These are phyloP conservation scores for Diplosphaera chodatii DNA, from an alignment of 139 green algal genomes.

Conservation along the genomic window DNA sequence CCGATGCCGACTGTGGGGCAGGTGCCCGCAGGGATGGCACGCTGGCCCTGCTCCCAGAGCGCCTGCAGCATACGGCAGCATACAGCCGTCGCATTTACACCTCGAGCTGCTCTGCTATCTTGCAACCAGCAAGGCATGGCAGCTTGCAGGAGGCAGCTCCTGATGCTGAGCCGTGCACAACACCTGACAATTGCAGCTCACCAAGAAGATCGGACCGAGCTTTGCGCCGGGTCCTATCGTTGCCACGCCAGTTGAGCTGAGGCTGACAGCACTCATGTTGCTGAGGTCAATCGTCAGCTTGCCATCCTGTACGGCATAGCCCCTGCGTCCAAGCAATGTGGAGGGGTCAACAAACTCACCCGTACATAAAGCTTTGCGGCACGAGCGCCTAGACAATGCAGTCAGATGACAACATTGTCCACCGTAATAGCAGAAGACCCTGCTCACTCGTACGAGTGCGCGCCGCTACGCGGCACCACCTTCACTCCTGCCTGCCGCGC, in stretches of 20 bases:
- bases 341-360: not conserved
- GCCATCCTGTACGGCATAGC: not conserved
- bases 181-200: not conserved
- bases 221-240: not conserved
- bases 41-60: not conserved
- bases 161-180: too few relatives aligned
- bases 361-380: not conserved
- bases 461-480: not conserved
- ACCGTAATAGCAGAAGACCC: too few relatives aligned
- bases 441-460: not conserved
- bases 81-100: not conserved
- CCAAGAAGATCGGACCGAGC: not conserved
- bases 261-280: not conserved
- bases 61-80: not conserved
- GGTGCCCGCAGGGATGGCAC: not conserved
- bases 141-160: too few relatives aligned
- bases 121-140: too few relatives aligned
- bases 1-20: conserved; percentile 1
- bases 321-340: not conserved
- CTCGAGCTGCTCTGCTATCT: not conserved
- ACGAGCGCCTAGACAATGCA: not conserved
- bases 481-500: not conserved
- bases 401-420: not conserved
- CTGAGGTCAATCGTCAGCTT: not conserved
- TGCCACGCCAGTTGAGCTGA: not conserved